Conservation (phyloP, 2,329 filamentous ascomycete species). For the Fusarium sp. region DNA sequence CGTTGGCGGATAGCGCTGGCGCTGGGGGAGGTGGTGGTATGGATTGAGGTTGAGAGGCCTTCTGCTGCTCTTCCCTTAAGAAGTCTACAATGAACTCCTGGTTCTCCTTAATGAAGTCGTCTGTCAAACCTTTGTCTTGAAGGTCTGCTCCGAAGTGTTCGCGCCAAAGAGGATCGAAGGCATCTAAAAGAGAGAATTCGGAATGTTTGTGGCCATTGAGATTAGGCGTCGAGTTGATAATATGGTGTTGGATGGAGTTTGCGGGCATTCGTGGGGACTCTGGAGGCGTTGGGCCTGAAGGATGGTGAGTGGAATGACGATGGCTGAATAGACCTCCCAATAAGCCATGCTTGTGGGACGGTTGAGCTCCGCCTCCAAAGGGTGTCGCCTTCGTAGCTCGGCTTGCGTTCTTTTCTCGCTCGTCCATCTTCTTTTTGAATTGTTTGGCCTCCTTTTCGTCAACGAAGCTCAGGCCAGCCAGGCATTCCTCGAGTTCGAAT, state of each 20-base stretch:
- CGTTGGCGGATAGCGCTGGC: constrained; percentile 47
- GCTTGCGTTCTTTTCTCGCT: constrained; percentile 93
- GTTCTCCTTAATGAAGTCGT: constrained; percentile 75
- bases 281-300: constrained; percentile 67
- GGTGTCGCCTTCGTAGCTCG: constrained; percentile 84
- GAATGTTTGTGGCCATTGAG: constrained; percentile 55
- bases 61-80: constrained; percentile 66
- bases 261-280: constrained; percentile 63
- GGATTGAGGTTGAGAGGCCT: constrained; percentile 41
- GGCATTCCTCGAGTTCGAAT: constrained; percentile 93
- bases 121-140: constrained; percentile 70
- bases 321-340: constrained; percentile 73
- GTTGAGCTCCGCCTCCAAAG: constrained; percentile 68
- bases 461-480: constrained; percentile 89
- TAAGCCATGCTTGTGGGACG: constrained; percentile 57
- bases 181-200: constrained; percentile 70
- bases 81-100: constrained; percentile 76
- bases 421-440: constrained; percentile 97
- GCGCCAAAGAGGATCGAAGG: constrained; percentile 73
- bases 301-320: constrained; percentile 65
- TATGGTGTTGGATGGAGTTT: constrained; percentile 50
- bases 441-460: constrained; percentile 98
- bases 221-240: constrained; percentile 57
- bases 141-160: constrained; percentile 74
- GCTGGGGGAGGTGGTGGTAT: constrained; percentile 45